phyloP scores from a whole-genome alignment of 306 rosid genomes.

The Castanopsis chinensis region DNA sequence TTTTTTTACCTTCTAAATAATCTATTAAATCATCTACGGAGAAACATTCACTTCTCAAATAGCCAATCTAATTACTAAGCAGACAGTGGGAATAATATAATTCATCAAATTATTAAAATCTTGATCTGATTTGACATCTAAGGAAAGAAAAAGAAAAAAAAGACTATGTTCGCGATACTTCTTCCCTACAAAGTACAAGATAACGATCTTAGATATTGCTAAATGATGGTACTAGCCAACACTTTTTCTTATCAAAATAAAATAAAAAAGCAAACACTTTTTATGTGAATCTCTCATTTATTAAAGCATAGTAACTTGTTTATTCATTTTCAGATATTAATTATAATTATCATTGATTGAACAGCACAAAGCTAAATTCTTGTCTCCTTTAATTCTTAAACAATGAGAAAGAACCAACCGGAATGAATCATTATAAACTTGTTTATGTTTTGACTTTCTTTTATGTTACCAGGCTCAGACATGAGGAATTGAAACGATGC shows the following conservation, averaged over 20 bases:
- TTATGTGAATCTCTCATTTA: conserved; percentile 20
- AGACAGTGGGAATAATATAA: conserved; percentile 7
- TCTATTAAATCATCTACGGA: neutral
- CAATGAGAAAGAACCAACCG: conserved; percentile 7
- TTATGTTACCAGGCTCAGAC: conserved; percentile 26
- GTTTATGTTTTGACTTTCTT: conserved; percentile 17
- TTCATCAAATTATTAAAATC: conserved; percentile 3
- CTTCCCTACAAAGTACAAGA: conserved; percentile 11
- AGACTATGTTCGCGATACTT: conserved; percentile 14
- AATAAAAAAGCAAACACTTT: neutral
- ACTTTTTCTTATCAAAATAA: too few species aligned
- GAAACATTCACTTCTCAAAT: neutral
- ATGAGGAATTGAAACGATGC: conserved; percentile 26
- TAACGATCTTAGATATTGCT: conserved; percentile 7
- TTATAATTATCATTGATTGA: conserved; percentile 8
- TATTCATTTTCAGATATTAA: neutral
- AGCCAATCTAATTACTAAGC: neutral
- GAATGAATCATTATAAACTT: conserved; percentile 1
- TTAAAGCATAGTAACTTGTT: neutral
- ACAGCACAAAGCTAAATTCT: conserved; percentile 23
- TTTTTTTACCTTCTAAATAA: neutral
- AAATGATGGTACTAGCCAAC: neutral
- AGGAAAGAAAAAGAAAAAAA: neutral
- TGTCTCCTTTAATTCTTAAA: conserved; percentile 20
- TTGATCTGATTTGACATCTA: conserved; percentile 23